These are phyloP conservation scores for Ambrosia hybrid DNA, from an alignment of 140 eudicot species.

Conservation along the genomic window DNA sequence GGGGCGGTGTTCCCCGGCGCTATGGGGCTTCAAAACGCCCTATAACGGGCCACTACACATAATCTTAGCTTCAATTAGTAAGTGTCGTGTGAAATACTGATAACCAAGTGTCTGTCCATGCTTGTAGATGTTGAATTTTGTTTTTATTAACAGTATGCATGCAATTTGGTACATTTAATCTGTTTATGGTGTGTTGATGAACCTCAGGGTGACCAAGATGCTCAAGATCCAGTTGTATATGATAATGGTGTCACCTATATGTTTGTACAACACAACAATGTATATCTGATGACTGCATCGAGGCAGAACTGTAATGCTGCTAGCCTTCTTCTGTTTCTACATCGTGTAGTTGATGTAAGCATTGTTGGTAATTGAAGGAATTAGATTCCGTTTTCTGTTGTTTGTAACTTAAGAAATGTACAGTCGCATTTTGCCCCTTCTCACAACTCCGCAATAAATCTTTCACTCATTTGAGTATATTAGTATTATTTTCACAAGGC, in stretches of 20 bases:
- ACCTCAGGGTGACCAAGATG: constrained; percentile 71
- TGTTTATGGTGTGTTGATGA: constrained; percentile 16
- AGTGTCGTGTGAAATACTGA: not conserved
- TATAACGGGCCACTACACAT: too few relatives aligned
- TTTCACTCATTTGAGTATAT: not conserved
- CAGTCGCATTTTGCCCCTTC: not conserved
- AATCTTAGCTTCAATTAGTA: constrained; percentile 2
- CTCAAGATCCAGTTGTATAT: constrained; percentile 89
- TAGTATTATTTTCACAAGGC: not conserved
- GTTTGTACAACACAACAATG: constrained; percentile 98
- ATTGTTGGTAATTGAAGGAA: constrained; percentile 19
- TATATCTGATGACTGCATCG: constrained; percentile 85
- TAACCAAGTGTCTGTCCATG: constrained; percentile 1
- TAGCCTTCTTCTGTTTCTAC: constrained; percentile 85
- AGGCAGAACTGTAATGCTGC: constrained; percentile 99
- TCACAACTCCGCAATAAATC: not conserved
- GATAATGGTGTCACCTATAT: constrained; percentile 93
- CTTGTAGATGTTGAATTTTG: not conserved
- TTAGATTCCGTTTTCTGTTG: constrained; percentile 5
- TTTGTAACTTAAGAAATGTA: constrained; percentile 12
- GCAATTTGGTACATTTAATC: constrained; percentile 19
- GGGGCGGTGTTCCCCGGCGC: too few relatives aligned
- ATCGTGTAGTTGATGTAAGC: constrained; percentile 97
- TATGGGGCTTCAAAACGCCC: too few relatives aligned
- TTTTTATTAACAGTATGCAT: not conserved